Evolutionary conservation across 228 moss, liverwort and hornwort genomes (phyloP), one percentile per base, ranked within the genome.

Genomic region (Sphagnum fallax): DNA sequence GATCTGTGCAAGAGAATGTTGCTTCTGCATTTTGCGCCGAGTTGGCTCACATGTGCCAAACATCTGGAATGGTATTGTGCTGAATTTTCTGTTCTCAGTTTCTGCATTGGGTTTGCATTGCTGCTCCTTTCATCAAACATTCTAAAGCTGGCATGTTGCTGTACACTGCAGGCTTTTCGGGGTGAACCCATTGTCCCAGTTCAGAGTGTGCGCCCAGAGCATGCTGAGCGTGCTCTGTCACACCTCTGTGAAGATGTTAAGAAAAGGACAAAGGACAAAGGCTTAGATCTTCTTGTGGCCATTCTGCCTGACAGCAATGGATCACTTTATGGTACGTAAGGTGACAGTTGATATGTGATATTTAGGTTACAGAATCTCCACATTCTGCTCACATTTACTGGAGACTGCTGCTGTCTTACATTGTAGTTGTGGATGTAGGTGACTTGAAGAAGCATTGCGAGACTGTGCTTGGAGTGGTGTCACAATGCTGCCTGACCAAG

Each of bases 221-320:
- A 92, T 32, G 87, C 89, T 0, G 98, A 98, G 0, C 89, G 83
- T 52, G 90, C 90, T 0, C 11, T 98, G 4, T 86, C 79, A 61
- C 81, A 87, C 6, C 88, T 98, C 0, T 94, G 80, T 14, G 78
- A 94, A 14, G 87, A 90, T 5, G 92, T 89, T 1, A 75, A 77
- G 11, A 74, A 74, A 0, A 75, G 70, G 13, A 83, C 93, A 0
- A 88, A 90, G 64, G 91, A 88, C 7, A 94, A 90, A 67, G 83
- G 84, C 16, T 67, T 98, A 60, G 92, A 98, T 68, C 74, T 98
- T 0, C 84, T 98, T 0, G 82, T 98, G 9, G 98, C 94, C 0
- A 98, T 98, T 16, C 87, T 98, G 8, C 98, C 98, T 0, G 98
- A 98, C 65, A 98, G 84, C 73, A 98, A 98, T 18, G 98, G 98